Conservation (phyloP, 805 yeast genomes). For the Tetrapisispora namnaoensis region DNA sequence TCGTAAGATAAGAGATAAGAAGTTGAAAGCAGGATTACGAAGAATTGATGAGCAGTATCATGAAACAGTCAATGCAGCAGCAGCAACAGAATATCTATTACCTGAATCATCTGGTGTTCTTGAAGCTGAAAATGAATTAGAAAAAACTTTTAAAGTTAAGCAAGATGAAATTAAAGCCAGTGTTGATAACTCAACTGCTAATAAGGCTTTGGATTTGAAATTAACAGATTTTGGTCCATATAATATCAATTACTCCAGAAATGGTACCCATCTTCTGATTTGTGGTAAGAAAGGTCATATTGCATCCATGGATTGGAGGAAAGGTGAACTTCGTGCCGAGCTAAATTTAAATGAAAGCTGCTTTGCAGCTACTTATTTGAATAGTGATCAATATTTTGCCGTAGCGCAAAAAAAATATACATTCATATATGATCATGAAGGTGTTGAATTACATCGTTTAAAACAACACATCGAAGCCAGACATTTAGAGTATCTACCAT, state of each 20-base stretch:
- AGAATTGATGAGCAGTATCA: slow-evolving; percentile 61
- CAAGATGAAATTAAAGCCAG: slow-evolving; percentile 69
- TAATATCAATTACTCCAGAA: slow-evolving; percentile 66
- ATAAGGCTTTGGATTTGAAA: slow-evolving; percentile 64
- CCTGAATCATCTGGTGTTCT: slow-evolving; percentile 79
- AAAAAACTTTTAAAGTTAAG: slow-evolving; percentile 73
- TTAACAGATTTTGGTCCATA: slow-evolving; percentile 84
- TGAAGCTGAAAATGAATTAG: slow-evolving; percentile 91
- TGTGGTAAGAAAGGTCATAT: slow-evolving; percentile 93
- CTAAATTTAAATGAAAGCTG: slow-evolving; percentile 81
- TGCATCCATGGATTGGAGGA: slow-evolving; percentile 93
- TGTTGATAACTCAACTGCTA: slow-evolving; percentile 69
- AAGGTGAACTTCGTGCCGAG: slow-evolving; percentile 74
- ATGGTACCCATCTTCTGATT: slow-evolving; percentile 75
- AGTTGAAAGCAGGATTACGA: slow-evolving; percentile 54
- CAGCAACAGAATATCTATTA: slow-evolving; percentile 73
- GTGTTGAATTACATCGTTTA: slow-evolving; percentile 84
- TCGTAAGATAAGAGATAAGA: slow-evolving; percentile 38
- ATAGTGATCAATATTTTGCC: slow-evolving; percentile 89
- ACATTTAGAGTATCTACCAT: slow-evolving; percentile 78
- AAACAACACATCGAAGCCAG: slow-evolving; percentile 85
- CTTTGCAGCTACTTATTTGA: slow-evolving; percentile 80
- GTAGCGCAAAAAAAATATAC: slow-evolving; percentile 95
- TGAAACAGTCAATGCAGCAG: slow-evolving; percentile 74
- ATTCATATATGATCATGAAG: slow-evolving; percentile 83